Base-by-base conservation (phyloP, 2,329 filamentous ascomycete genomes). In the Penicillium concentricum region DNA sequence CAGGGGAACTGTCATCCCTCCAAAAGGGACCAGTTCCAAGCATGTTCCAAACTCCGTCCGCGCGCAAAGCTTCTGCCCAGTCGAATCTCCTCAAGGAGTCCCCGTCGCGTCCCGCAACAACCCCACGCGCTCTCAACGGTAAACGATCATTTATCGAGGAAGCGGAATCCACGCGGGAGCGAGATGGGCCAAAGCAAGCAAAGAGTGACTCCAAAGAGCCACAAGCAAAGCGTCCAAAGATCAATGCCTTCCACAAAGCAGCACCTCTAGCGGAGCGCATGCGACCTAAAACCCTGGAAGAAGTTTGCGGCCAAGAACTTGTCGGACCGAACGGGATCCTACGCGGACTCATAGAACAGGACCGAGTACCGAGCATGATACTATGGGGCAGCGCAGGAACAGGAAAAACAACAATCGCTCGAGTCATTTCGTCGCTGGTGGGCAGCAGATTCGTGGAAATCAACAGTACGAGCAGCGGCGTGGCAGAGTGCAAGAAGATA, bases 211-310 rank as follows among this genome's bases (percentile, higher is more conserved):
- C 74, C 47, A 63, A 74, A 51, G 77, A 77, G 26, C 75, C 80
- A 15, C 67, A 79, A 9, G 63, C 79, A 4, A 92, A 93, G 73
- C 88, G 87, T 69, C 78, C 82, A 15, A 91, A 90, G 75, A 84
- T 74, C 65, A 84, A 78, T 69, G 81, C 82, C 0, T 79, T 86
- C 35, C 84, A 86, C 56, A 86, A 87, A 67, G 85, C 87, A 0
- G 92, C 91, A 9, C 94, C 94, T 0, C 80, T 99, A 18, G 92
- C 94, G 2, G 94, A 99, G 75, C 89, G 93, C 30, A 96, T 97
- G 91, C 86, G 94, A 4, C 94, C 94, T 2, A 82, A 81, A 54
- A 89, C 82, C 0, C 82, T 99, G 8, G 90, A 97, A 68, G 88
- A 96, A 16, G 89, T 97, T 3, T 92, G 82, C 62, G 94, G 94